Percentiles rank a stretch among this genome's conserved stretches.
Conservation (phyloP, 164 flowering plant species). For the Buxus sempervirens region DNA sequence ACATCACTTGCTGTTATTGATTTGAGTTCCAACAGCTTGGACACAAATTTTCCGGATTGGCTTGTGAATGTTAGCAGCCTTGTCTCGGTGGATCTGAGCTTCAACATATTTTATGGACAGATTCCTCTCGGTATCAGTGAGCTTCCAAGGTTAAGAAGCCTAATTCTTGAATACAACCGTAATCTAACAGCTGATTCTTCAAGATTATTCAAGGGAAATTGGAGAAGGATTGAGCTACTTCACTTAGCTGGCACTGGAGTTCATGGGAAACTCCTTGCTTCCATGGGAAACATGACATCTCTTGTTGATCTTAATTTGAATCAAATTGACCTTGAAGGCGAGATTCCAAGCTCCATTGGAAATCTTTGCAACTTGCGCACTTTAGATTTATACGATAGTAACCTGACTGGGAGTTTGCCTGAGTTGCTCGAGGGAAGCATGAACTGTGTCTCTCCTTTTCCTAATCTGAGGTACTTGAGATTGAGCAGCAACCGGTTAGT, state of each 20-base stretch:
- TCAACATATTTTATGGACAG: constrained; percentile 19
- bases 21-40: constrained; percentile 26
- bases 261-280: background rate
- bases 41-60: constrained; percentile 28
- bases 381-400: background rate
- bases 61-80: constrained; percentile 26
- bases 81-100: constrained; percentile 17
- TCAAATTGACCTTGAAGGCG: background rate
- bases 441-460: background rate
- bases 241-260: no score
- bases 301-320: background rate
- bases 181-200: no score
- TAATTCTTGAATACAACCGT: constrained; percentile 23
- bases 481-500: background rate
- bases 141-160: constrained; percentile 23
- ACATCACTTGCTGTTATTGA: constrained; percentile 33
- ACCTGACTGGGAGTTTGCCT: background rate
- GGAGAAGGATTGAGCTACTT: no score
- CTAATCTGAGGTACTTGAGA: background rate
- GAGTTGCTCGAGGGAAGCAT: background rate
- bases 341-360: background rate
- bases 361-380: background rate
- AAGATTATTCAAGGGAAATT: no score
- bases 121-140: constrained; percentile 36
- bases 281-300: background rate